Percentiles rank a stretch among this genome's conserved stretches.
Conservation (phyloP, 2,329 filamentous ascomycete species). For the Sordariomycetes sp. region DNA sequence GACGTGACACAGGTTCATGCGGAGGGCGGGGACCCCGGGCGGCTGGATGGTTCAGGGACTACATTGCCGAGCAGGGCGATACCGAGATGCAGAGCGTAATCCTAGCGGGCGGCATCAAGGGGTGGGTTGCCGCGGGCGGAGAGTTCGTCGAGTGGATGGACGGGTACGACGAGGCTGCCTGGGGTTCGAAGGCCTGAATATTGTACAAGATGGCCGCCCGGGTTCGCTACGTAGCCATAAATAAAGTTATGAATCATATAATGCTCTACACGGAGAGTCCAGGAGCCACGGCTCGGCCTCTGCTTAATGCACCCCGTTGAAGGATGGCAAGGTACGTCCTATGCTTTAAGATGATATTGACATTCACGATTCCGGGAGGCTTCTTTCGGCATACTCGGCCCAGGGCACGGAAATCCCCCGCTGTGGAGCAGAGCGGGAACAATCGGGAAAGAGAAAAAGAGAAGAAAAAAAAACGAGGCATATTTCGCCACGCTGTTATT, state of each 20-base stretch:
- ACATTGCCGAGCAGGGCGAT: constrained; percentile 34
- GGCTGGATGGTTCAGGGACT: constrained; percentile 46
- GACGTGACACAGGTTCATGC: constrained; percentile 18
- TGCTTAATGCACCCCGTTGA: no score
- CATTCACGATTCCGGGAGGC: no score
- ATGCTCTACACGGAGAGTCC: no score
- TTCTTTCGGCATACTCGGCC: no score
- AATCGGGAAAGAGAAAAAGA: no score
- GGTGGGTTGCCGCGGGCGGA: constrained; percentile 28
- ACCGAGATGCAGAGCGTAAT: constrained; percentile 32
- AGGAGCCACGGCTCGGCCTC: no score
- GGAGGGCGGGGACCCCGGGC: constrained; percentile 38
- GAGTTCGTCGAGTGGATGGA: constrained; percentile 38
- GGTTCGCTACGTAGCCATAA: background rate
- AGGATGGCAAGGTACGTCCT: no score
- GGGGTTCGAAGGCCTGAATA: background rate
- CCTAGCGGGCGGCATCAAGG: constrained; percentile 41
- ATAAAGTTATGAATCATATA: background rate
- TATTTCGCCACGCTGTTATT: no score
- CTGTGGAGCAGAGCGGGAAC: no score
- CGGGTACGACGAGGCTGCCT: constrained; percentile 23
- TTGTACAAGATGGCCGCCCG: background rate
- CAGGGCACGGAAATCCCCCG: no score
- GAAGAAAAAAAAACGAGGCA: no score
- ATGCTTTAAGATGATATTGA: no score